Percentiles rank a stretch among this genome's conserved stretches.
Conservation (phyloP, 2,329 filamentous ascomycete genomes). For the Chrysoporthe cubensis region DNA sequence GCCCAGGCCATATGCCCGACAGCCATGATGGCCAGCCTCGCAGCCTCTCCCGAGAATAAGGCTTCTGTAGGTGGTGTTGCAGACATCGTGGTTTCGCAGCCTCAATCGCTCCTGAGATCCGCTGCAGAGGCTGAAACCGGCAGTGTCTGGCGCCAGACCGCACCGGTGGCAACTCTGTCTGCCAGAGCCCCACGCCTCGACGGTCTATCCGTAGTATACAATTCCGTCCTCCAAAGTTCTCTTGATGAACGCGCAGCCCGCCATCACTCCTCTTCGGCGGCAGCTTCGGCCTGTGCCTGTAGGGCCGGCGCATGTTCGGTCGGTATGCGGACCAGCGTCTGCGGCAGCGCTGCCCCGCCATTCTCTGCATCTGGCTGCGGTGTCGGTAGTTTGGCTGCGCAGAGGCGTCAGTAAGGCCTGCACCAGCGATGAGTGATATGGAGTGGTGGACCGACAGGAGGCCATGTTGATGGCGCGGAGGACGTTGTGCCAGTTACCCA, state of each 20-base stretch:
- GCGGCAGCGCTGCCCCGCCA: conserved; percentile 62
- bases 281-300: conserved; percentile 62
- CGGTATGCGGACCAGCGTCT: conserved; percentile 83
- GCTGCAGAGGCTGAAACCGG: conserved; percentile 15
- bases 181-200: not conserved
- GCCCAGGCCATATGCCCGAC: not conserved
- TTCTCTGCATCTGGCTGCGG: conserved; percentile 49
- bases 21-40: not conserved
- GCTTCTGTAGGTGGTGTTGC: not conserved
- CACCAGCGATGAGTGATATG: conserved; percentile 2
- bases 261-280: conserved; percentile 43
- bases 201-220: not conserved
- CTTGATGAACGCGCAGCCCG: not conserved
- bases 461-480: conserved; percentile 85
- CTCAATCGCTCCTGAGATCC: not conserved
- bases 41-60: not conserved
- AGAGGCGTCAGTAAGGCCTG: not conserved
- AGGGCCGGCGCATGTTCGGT: conserved; percentile 74
- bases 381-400: conserved; percentile 69
- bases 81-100: not conserved
- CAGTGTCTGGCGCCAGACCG: not conserved
- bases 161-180: not conserved
- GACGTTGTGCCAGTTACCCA: conserved; percentile 88
- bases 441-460: conserved; percentile 62
- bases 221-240: not conserved